Evolutionary conservation across 345 rosid genomes (phyloP).

Genomic region (Eucalyptus grandis): DNA sequence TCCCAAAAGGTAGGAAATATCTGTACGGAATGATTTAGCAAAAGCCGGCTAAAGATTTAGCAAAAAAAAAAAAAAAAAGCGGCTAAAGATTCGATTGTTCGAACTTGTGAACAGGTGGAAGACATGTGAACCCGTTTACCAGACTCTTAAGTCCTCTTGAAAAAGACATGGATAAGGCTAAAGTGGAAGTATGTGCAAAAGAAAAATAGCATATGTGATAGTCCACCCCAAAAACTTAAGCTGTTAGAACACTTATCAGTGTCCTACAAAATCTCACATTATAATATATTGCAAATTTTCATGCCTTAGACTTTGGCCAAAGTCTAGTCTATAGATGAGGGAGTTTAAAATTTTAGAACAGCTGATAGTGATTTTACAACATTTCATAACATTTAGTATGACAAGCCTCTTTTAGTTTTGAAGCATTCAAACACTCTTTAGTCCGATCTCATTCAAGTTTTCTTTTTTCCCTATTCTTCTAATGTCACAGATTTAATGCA

Average conservation of each 20-base stretch:
- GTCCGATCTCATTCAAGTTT: background rate
- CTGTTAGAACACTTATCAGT: background rate
- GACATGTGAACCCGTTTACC: background rate
- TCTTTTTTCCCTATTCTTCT: background rate
- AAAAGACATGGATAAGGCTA: background rate
- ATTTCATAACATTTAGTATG: no score
- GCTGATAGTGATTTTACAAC: no score
- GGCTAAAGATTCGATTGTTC: background rate
- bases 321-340: no score
- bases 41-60: no score
- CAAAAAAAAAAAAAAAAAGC: no score
- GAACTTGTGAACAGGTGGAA: background rate
- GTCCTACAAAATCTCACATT: background rate
- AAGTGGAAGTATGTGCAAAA: background rate
- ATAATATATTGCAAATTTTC: background rate
- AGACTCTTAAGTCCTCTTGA: background rate
- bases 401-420: no score
- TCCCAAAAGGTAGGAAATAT: background rate
- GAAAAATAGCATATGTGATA: background rate
- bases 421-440: background rate
- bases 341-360: no score
- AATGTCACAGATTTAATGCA: constrained; percentile 50
- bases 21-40: background rate
- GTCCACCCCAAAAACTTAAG: background rate
- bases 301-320: background rate